Conservation (phyloP, 2,329 filamentous ascomycete genomes). For the Ophiostoma perfectum region DNA sequence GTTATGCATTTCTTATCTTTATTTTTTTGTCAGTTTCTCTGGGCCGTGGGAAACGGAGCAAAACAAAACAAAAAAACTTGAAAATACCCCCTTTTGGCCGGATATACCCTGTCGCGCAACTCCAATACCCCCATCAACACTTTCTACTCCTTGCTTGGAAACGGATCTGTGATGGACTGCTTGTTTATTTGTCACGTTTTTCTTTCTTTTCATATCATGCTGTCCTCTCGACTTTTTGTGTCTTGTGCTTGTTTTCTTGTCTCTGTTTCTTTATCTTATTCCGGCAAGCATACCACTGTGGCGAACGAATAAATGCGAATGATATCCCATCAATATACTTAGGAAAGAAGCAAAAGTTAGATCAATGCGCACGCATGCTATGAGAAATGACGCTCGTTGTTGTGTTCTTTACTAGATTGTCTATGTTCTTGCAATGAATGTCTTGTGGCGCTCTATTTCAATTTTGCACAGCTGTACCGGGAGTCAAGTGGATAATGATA, state of each 20-base stretch:
- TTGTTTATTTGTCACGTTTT: conserved; percentile 7
- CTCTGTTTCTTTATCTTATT: not conserved
- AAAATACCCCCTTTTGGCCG: conserved; percentile 53
- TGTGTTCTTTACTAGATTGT: not conserved
- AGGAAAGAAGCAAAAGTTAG: conserved; percentile 1
- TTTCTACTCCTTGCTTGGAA: conserved; percentile 12
- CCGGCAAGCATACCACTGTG: conserved; percentile 8
- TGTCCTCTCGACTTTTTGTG: not conserved
- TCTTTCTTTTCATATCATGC: conserved; percentile 9
- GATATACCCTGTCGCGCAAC: conserved; percentile 61
- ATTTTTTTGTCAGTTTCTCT: conserved; percentile 22
- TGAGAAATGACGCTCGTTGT: not conserved
- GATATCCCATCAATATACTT: conserved; percentile 23
- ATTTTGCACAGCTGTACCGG: too few species aligned
- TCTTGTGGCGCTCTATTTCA: too few species aligned
- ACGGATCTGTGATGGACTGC: conserved; percentile 22
- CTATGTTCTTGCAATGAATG: too few species aligned
- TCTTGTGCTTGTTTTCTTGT: conserved; percentile 10
- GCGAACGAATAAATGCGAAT: conserved; percentile 24
- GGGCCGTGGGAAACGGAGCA: conserved; percentile 20
- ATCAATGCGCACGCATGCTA: not conserved
- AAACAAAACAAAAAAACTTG: conserved; percentile 23
- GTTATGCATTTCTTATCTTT: conserved; percentile 29
- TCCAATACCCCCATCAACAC: conserved; percentile 27
- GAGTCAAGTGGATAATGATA: too few species aligned